These are phyloP conservation scores for Mucor mucedo DNA, from an alignment of 371 early-diverging fungal species.

Conservation along the genomic window DNA sequence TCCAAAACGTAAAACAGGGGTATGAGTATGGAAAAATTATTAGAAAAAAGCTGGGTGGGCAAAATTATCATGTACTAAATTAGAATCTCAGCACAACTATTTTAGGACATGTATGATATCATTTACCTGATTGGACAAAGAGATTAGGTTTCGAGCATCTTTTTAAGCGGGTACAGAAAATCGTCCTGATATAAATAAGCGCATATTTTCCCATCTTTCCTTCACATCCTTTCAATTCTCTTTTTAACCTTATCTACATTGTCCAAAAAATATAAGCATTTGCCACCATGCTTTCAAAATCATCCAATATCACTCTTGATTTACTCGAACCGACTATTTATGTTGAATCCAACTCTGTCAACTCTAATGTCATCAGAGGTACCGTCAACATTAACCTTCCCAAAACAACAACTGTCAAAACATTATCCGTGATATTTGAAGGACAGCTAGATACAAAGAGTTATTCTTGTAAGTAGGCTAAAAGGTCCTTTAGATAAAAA, in stretches of 20 bases:
- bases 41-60: too few relatives aligned
- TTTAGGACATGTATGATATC: slow-evolving; percentile 1
- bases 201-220: neutral
- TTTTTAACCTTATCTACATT: neutral
- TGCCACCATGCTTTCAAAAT: slow-evolving; percentile 19
- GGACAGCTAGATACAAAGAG: slow-evolving; percentile 20
- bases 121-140: neutral
- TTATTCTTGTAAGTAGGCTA: slow-evolving; percentile 3
- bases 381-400: slow-evolving; percentile 21
- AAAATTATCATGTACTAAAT: neutral
- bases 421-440: slow-evolving; percentile 19
- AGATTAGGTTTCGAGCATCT: neutral
- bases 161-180: neutral
- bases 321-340: slow-evolving; percentile 26
- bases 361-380: slow-evolving; percentile 13
- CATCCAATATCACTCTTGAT: slow-evolving; percentile 13
- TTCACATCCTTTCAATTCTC: neutral
- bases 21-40: too few relatives aligned
- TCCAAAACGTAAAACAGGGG: too few relatives aligned
- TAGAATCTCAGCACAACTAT: neutral
- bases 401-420: slow-evolving; percentile 12
- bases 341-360: slow-evolving; percentile 8
- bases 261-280: neutral
- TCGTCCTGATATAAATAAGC: neutral
- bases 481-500: neutral